Evolutionary conservation across 202 grass and related monocot species (phyloP), one percentile per base, ranked within the genome.

Genomic region (Cymbopogon flexuosus): DNA sequence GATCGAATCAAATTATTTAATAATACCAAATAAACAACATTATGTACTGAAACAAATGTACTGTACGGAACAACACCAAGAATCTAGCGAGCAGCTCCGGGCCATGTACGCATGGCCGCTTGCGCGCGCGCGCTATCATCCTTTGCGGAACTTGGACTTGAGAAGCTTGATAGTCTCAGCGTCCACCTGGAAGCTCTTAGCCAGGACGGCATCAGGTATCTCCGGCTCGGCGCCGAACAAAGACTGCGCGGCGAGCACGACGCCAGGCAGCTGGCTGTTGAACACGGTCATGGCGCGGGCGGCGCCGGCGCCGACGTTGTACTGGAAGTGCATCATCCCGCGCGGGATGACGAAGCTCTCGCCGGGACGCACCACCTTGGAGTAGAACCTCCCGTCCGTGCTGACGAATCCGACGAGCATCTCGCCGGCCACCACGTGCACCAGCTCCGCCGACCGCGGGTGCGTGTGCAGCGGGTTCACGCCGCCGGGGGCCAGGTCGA

Each of bases 181-280:
- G 61, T 93, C 89, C 42, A 93, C 89, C 89, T 93, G 88, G 74
- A 97, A 93, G 68, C 87, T 89, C 64, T 93, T 93, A n/a, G 86
- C 81, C 1, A 97, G 83, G 30, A 97, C 91, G 8, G 79, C 86
- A 34, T 91, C 83, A 0, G 93, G 93, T 18, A 97, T 89, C 36
- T 84, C 79, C 8, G 93, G 93, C 2, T 84, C 82, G 0, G 88
- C 65, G 0, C 75, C 88, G 8, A 97, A 91, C 36, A 97, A 67
- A n/a, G 88, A 23, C 24, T 81, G 13, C 66, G 91, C 81, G 14
- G 94, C 87, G 12, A 21, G 3, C 10, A 93, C 82, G 5, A 91
- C 76, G 31, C 91, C 93, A 6, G 91, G 91, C 1, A 87, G 60
- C 89, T 93, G 89, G 83, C 89, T 92, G 73, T 97, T 88, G 81